Base-by-base conservation (phyloP, 169 alveolate genomes). In the Amoebophrya sp. region DNA sequence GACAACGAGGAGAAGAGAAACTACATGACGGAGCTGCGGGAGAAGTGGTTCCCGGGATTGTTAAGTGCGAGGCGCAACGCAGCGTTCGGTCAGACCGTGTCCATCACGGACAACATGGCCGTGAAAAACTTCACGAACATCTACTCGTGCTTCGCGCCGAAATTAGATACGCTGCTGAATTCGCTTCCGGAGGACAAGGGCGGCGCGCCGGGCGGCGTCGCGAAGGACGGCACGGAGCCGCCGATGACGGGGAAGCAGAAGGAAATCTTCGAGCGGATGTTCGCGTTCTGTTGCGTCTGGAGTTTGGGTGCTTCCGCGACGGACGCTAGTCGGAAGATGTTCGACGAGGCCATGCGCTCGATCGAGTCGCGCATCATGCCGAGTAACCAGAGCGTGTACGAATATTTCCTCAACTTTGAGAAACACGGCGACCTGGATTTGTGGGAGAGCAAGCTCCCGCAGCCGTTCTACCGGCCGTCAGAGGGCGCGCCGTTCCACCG, bases 271-370 rank as follows among this genome's bases (percentile, higher is more conserved):
- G 97, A 89, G 96, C 95, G 93, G 95, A 92, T 95, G 94, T 97
- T 97, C 88, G 95, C 95, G 4, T 97, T 96, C 91, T 94, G 97
- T 39, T 92, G 96, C 38, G 93, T 97, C n/a, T 97, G 99, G 99
- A 96, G 98, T 23, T 89, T 97, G 91, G 98, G 99, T 10, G 98
- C 97, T 0, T 94, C 98, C 23, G 97, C 97, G 70, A 96, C 96
- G 69, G 98, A 96, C 90, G 94, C 93, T 91, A 96, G 97, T 91
- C 92, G 98, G 70, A 94, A 93, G 38, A 92, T 92, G 26, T 92
- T 97, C 43, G 97, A 96, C 91, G 93, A 94, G 87, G 92, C 93
- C 41, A 94, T 96, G 70, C 96, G 98, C 40, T 97, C 96, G 69
- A 94, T 95, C 90, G 97, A 95, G 92, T 92, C 95, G 69, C 95